Evolutionary conservation across 306 rosid genomes (phyloP).

Genomic region (Trichosanthes cucumerina): DNA sequence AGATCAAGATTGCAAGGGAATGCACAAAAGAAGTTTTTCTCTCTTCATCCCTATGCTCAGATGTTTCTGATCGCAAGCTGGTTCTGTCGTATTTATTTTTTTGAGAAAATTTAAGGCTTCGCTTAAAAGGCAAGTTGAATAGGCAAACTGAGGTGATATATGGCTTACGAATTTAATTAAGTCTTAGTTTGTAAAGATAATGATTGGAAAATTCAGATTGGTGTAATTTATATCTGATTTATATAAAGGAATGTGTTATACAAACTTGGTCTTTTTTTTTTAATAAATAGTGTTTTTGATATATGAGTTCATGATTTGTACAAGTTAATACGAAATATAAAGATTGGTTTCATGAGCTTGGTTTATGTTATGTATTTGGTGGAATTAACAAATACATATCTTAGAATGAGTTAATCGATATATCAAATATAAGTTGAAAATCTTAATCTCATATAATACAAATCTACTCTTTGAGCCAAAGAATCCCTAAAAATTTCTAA

Average conservation of each 20-base stretch:
- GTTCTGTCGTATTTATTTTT: neutral
- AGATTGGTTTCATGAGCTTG: neutral
- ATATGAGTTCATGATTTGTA: too few relatives aligned
- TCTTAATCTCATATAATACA: too few relatives aligned
- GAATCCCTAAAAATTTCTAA: too few relatives aligned
- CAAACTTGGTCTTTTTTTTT: neutral
- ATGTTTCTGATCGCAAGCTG: neutral
- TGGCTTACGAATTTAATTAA: neutral
- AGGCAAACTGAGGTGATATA: neutral
- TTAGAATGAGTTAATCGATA: too few relatives aligned
- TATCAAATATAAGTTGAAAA: neutral
- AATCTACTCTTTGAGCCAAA: too few relatives aligned
- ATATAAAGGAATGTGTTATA: neutral
- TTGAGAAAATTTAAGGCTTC: neutral
- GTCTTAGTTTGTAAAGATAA: neutral
- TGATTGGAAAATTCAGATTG: neutral
- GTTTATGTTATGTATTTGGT: neutral
- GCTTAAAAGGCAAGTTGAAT: neutral
- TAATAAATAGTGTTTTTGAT: neutral
- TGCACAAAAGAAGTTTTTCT: neutral
- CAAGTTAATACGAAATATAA: too few relatives aligned
- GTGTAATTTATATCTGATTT: neutral
- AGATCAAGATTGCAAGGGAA: neutral
- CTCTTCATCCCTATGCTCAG: neutral
- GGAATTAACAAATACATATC: neutral